Percentiles rank a stretch among this genome's conserved stretches.
Conservation (phyloP, 1,139 yeast species). For the Geotrichum cucujoidarum region DNA sequence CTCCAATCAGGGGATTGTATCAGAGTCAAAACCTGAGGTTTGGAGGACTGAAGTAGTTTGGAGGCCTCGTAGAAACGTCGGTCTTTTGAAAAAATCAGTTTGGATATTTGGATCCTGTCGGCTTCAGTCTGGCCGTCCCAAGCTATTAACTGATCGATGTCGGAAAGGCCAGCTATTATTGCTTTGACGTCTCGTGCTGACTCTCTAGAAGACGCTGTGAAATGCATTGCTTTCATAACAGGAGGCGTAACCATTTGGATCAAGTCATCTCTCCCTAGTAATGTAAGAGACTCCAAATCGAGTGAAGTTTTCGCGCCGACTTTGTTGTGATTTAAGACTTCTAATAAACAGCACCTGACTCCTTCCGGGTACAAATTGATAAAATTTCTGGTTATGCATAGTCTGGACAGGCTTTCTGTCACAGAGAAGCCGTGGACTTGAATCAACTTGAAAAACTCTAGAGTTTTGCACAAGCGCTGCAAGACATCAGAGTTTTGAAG, state of each 20-base stretch:
- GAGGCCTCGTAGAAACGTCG: slow-evolving; percentile 76
- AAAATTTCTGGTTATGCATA: slow-evolving; percentile 39
- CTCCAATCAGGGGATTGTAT: slow-evolving; percentile 40
- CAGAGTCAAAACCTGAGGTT: slow-evolving; percentile 47
- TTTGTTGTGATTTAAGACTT: slow-evolving; percentile 47
- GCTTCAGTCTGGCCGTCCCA: slow-evolving; percentile 69
- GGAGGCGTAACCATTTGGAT: slow-evolving; percentile 27
- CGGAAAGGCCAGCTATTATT: slow-evolving; percentile 45
- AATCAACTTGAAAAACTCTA: slow-evolving; percentile 7
- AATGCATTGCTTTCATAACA: slow-evolving; percentile 5
- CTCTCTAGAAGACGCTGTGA: slow-evolving; percentile 16
- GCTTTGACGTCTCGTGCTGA: slow-evolving; percentile 45
- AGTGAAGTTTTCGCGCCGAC: slow-evolving; percentile 41
- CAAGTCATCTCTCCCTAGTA: slow-evolving; percentile 67
- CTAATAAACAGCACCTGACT: slow-evolving; percentile 56
- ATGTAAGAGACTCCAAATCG: slow-evolving; percentile 52
- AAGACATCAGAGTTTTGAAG: background rate
- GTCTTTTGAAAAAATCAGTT: slow-evolving; percentile 69
- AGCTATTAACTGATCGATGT: slow-evolving; percentile 49
- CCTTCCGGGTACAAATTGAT: slow-evolving; percentile 75
- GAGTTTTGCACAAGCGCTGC: slow-evolving; percentile 13
- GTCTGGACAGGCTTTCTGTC: slow-evolving; percentile 5
- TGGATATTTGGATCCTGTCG: slow-evolving; percentile 61
- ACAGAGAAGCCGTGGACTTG: slow-evolving; percentile 7
- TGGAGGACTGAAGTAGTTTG: slow-evolving; percentile 63